These are phyloP conservation scores for Gnetum montanum DNA, from an alignment of 75 land plant species.

Conservation along the genomic window DNA sequence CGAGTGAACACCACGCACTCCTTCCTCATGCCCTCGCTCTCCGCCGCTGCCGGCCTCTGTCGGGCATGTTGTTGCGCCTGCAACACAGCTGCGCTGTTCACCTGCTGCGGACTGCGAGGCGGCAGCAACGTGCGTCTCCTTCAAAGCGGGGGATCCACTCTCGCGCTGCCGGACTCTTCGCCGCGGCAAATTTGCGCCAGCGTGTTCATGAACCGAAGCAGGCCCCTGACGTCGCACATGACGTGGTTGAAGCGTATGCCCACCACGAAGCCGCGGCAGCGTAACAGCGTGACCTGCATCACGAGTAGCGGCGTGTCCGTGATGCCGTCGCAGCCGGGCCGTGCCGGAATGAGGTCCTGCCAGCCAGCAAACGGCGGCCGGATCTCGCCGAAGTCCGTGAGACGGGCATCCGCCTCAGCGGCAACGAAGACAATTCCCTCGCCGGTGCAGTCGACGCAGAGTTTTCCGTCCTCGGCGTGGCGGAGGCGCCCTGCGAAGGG, in stretches of 20 bases:
- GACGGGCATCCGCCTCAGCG: constrained; percentile 42
- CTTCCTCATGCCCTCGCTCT: too few relatives aligned
- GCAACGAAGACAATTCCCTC: constrained; percentile 55
- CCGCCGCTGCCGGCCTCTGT: too few relatives aligned
- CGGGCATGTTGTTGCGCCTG: too few relatives aligned
- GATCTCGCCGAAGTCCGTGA: constrained; percentile 24
- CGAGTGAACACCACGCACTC: too few relatives aligned
- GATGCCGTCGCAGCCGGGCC: constrained; percentile 15
- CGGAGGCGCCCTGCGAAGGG: constrained; percentile 54
- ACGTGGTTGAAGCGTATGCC: constrained; percentile 37
- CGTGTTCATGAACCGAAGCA: constrained; percentile 43
- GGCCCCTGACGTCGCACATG: constrained; percentile 37
- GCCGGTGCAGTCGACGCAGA: constrained; percentile 46
- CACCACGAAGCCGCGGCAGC: constrained; percentile 41
- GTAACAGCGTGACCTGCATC: constrained; percentile 36
- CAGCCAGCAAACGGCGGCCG: constrained; percentile 34
- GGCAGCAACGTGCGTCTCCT: too few relatives aligned
- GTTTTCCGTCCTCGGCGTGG: constrained; percentile 24
- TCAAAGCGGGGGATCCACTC: too few relatives aligned
- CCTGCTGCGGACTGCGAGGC: too few relatives aligned
- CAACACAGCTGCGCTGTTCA: too few relatives aligned
- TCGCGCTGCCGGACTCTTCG: too few relatives aligned
- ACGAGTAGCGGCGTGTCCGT: constrained; percentile 22
- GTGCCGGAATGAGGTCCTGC: constrained; percentile 26
- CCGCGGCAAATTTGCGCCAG: constrained; percentile 38